A percentile compares a stretch with the other conserved stretches of the same genome.
Conservation (phyloP, 1,284 basidiomycete species). For the Melampsora larici-populina region DNA sequence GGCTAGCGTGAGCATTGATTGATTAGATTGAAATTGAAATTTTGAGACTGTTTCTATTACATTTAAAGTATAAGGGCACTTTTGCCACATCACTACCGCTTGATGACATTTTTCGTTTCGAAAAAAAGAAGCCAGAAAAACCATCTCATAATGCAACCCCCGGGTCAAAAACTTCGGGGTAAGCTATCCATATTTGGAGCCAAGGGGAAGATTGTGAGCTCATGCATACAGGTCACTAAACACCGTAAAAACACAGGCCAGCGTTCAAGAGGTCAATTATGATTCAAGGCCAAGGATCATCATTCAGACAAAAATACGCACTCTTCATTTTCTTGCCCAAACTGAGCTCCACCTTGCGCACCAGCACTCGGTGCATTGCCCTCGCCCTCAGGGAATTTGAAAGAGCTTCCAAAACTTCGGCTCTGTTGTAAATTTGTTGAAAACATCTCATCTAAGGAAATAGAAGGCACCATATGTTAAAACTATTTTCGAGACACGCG, state of each 20-base stretch:
- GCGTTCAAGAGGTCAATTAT: not conserved
- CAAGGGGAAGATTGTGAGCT: not conserved
- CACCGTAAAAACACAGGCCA: not conserved
- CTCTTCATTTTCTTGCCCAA: constrained; percentile 43
- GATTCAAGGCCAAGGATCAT: not conserved
- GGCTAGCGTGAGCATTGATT: too few species aligned
- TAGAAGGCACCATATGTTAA: not conserved
- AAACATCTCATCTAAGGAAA: constrained; percentile 10
- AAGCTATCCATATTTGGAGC: too few species aligned
- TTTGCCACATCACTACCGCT: too few species aligned
- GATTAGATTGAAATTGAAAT: too few species aligned
- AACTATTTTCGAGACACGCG: not conserved
- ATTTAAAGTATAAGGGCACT: too few species aligned
- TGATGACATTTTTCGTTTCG: too few species aligned
- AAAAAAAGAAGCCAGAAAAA: too few species aligned
- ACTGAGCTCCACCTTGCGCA: constrained; percentile 55
- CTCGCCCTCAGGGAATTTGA: constrained; percentile 87
- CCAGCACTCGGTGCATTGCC: constrained; percentile 55
- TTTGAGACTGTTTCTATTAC: too few species aligned
- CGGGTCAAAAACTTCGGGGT: not conserved
- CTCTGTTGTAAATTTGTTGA: constrained; percentile 79
- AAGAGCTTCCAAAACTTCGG: constrained; percentile 71
- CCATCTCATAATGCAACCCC: too few species aligned
- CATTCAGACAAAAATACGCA: not conserved
- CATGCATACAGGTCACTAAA: constrained; percentile 38